These are phyloP conservation scores for Diaporthe capsici DNA, from an alignment of 2,329 filamentous ascomycete genomes.

Conservation along the genomic window DNA sequence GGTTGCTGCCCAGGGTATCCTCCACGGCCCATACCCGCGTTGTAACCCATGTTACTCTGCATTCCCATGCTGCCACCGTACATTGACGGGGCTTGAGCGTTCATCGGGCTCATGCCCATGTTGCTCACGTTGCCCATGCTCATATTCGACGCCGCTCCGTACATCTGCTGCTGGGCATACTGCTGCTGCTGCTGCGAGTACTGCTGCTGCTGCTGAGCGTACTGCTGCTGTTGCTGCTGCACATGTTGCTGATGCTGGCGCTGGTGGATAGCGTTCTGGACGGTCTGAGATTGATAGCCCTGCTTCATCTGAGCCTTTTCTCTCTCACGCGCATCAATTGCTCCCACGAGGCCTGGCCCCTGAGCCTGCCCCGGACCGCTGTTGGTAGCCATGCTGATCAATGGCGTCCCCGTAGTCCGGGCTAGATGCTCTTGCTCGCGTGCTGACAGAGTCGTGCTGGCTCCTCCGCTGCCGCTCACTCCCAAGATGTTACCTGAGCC, in stretches of 20 bases:
- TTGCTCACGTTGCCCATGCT: conserved; percentile 51
- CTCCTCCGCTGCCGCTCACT: conserved; percentile 58
- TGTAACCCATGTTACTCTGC: conserved; percentile 38
- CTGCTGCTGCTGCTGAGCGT: conserved; percentile 50
- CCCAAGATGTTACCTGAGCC: conserved; percentile 67
- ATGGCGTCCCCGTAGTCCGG: conserved; percentile 81
- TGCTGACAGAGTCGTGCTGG: conserved; percentile 77
- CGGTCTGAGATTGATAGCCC: conserved; percentile 77
- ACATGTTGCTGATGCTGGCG: conserved; percentile 63
- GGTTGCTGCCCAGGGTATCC: conserved; percentile 31
- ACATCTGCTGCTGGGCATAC: conserved; percentile 50
- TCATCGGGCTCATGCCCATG: conserved; percentile 45
- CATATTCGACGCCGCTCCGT: conserved; percentile 48
- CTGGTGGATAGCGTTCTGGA: conserved; percentile 80
- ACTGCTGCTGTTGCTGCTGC: conserved; percentile 53
- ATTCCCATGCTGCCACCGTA: conserved; percentile 45
- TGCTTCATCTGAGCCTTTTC: conserved; percentile 81
- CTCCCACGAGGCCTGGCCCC: conserved; percentile 78
- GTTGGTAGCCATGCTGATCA: conserved; percentile 75
- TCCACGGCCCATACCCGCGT: conserved; percentile 45
- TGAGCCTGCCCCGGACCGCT: conserved; percentile 63
- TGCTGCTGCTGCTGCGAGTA: conserved; percentile 50
- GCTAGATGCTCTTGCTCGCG: conserved; percentile 92
- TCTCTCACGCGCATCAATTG: conserved; percentile 84
- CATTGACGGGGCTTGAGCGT: conserved; percentile 47